Evolutionary conservation across 1,139 yeast species (phyloP).

Genomic region (Taphrina deformans): DNA sequence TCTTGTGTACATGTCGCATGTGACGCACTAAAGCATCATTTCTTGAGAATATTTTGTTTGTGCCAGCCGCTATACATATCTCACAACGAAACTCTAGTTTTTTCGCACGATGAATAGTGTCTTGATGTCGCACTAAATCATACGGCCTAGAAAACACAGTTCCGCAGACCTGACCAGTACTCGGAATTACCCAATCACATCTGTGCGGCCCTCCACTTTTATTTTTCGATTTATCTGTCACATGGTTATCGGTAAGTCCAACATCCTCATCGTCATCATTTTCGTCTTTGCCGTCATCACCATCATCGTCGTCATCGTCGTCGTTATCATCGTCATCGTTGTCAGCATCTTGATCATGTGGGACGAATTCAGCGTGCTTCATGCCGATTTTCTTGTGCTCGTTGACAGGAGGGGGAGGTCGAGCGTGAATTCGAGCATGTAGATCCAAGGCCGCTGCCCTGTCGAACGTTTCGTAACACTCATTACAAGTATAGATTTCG

Average conservation of each 20-base stretch:
- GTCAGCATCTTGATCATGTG: too few relatives aligned
- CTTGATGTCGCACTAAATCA: conserved; percentile 91
- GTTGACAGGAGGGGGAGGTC: conserved; percentile 1
- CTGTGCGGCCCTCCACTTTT: conserved; percentile 51
- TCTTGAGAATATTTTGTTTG: conserved; percentile 82
- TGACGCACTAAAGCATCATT: conserved; percentile 95
- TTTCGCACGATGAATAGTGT: conserved; percentile 88
- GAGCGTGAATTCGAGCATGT: conserved; percentile 9
- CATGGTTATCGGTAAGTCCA: not conserved
- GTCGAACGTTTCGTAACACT: conserved; percentile 7
- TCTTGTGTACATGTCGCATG: conserved; percentile 42
- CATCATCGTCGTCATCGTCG: conserved; percentile 1
- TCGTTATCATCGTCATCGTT: not conserved
- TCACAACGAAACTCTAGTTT: conserved; percentile 84
- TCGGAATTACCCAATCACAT: conserved; percentile 63
- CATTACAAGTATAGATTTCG: not conserved
- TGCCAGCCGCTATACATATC: conserved; percentile 57
- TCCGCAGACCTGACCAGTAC: conserved; percentile 64
- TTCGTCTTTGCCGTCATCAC: not conserved
- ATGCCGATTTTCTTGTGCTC: not conserved
- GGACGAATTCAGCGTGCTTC: too few relatives aligned
- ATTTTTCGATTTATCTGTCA: not conserved
- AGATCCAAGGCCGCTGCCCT: not conserved
- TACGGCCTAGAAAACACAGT: conserved; percentile 91
- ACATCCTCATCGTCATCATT: conserved; percentile 1